Base-by-base conservation (phyloP, 257 asterid species). In the Capsicum rhomboideum region DNA sequence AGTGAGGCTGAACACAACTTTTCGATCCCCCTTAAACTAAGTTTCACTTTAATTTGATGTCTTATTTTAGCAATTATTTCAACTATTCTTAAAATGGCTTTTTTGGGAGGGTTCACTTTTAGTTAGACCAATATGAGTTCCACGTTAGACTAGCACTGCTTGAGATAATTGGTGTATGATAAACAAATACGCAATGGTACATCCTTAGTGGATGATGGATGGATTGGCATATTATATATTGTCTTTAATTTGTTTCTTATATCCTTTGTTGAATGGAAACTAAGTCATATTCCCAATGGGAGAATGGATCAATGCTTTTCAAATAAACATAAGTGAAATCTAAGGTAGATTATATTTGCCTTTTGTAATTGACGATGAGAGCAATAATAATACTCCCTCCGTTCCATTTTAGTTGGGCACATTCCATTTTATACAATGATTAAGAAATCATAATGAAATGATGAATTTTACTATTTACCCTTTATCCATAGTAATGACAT, bases 211-310 rank as follows among this genome's bases (percentile, higher is more conserved):
- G 68, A 46, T 20, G 52, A 17, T 80, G 55, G 2, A 54, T 80
- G 55, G 2, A 54, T 80, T 80, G 66, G n/a, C 17, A 34, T 49
- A 17, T 53, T 79, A 67, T 82, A 18, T 21, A 20, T 72, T 10
- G 0, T 42, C 64, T 28, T 53, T n/a, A n/a, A n/a, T n/a, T n/a
- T 67, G 28, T 67, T n/a, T 55, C 23, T 81, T 72, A 58, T 10
- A 8, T 16, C 23, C 75, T 8, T 88, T 58, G 29, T 13, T 40
- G 40, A 89, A 91, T 89, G 91, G 92, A 90, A 88, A 82, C 90
- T 16, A 86, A 83, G 89, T 91, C 93, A 91, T 80, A 13, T 88
- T 88, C 52, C 93, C 92, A 91, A 88, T 72, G 21, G 56, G 11
- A 77, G 71, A 56, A 16, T 53, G 17, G 23, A 42, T 63, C 6